Conservation (phyloP, 352 stramenopile genomes). For the Pythium insidiosum region DNA sequence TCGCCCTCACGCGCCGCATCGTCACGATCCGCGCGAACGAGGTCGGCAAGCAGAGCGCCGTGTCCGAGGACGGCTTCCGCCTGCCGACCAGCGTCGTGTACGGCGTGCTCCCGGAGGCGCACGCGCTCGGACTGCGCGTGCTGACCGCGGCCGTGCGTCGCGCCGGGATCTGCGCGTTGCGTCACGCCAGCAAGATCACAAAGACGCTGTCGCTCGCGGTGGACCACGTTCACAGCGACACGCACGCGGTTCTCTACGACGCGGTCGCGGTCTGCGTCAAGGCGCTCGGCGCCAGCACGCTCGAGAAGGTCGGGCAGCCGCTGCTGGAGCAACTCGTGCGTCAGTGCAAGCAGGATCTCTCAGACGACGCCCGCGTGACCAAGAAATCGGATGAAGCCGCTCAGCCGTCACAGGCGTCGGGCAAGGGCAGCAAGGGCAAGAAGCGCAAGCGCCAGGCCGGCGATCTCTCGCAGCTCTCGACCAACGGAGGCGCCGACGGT, state of each 20-base stretch:
- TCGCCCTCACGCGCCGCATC: conserved; percentile 47
- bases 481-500: conserved; percentile 11
- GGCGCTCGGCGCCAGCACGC: conserved; percentile 51
- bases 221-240: conserved; percentile 25
- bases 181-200: conserved; percentile 56
- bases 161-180: conserved; percentile 50
- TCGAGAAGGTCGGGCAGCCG: conserved; percentile 63
- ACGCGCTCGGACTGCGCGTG: conserved; percentile 30
- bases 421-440: conserved; percentile 56
- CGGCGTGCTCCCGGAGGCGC: conserved; percentile 47
- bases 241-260: conserved; percentile 37
- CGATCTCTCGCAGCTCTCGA: conserved; percentile 36
- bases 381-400: conserved; percentile 5
- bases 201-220: conserved; percentile 51
- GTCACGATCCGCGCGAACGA: conserved; percentile 57
- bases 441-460: conserved; percentile 75
- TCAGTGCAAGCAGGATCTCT: conserved; percentile 43
- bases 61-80: conserved; percentile 72
- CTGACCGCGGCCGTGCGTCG: conserved; percentile 35
- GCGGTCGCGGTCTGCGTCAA: conserved; percentile 40
- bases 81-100: conserved; percentile 69
- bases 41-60: conserved; percentile 71
- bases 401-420: not conserved
- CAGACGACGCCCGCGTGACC: conserved; percentile 15
- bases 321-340: conserved; percentile 51